Conservation (phyloP, 257 asterid species). For the Solanum sitiens region DNA sequence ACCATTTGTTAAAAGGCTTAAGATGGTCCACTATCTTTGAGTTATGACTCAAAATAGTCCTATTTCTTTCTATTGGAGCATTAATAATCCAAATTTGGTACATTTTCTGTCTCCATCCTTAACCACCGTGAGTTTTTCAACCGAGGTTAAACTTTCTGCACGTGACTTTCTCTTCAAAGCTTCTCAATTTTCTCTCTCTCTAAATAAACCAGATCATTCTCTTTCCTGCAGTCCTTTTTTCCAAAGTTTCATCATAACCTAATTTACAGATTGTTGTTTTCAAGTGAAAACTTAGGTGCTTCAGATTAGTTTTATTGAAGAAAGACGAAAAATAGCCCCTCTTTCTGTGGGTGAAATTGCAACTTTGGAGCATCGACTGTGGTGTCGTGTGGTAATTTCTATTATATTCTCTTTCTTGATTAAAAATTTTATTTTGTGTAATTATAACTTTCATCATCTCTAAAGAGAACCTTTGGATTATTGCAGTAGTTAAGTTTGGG, state of each 20-base stretch:
- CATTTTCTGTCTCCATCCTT: background rate
- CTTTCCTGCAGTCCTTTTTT: background rate
- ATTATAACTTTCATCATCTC: background rate
- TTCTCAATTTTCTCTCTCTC: background rate
- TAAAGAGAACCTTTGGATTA: background rate
- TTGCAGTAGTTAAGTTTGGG: background rate
- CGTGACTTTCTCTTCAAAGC: background rate
- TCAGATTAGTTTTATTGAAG: background rate
- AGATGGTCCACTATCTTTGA: background rate
- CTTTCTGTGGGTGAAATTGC: background rate
- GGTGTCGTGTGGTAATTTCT: background rate
- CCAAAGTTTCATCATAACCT: background rate
- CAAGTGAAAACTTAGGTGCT: background rate
- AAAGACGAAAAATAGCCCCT: background rate
- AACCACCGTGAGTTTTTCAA: background rate
- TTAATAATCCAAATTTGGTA: background rate
- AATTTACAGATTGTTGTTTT: background rate
- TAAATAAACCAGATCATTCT: background rate
- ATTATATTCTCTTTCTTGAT: background rate
- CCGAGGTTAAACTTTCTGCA: background rate
- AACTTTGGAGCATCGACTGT: background rate
- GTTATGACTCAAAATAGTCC: background rate
- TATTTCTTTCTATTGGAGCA: background rate
- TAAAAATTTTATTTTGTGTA: background rate
- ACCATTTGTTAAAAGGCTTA: background rate